Evolutionary conservation across 306 rosid genomes (phyloP).

Genomic region (Bauhinia variegata): DNA sequence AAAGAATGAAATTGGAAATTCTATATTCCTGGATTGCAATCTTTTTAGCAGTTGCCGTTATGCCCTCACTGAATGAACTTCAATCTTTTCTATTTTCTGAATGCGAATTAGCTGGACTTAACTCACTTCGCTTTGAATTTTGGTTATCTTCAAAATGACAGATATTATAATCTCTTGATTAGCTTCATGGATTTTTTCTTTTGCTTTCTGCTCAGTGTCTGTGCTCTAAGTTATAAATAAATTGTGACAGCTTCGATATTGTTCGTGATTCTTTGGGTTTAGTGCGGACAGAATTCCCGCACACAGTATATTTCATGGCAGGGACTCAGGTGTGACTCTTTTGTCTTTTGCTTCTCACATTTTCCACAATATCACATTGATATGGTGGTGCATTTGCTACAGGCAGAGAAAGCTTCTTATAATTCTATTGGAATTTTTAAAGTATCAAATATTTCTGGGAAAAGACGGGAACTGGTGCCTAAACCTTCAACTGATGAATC

Average conservation of each 20-base stretch:
- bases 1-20: background rate
- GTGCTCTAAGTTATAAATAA: conserved; percentile 13
- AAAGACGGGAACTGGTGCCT: conserved; percentile 75
- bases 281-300: conserved; percentile 82
- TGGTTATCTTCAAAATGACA: no score
- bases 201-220: conserved; percentile 7
- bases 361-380: conserved; percentile 11
- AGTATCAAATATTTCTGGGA: conserved; percentile 80
- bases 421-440: conserved; percentile 87
- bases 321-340: conserved; percentile 81
- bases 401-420: conserved; percentile 84
- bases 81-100: background rate
- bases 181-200: background rate
- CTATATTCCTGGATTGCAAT: background rate
- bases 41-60: background rate
- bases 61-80: no score
- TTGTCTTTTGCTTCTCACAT: conserved; percentile 20
- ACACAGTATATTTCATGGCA: conserved; percentile 72
- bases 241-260: conserved; percentile 81
- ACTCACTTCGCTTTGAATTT: background rate
- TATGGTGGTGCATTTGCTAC: conserved; percentile 34
- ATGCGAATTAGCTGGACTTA: background rate
- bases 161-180: no score
- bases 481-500: conserved; percentile 56
- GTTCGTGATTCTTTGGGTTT: conserved; percentile 74